Conservation (phyloP, 2,329 filamentous ascomycete genomes). For the Botrytis deweyae region DNA sequence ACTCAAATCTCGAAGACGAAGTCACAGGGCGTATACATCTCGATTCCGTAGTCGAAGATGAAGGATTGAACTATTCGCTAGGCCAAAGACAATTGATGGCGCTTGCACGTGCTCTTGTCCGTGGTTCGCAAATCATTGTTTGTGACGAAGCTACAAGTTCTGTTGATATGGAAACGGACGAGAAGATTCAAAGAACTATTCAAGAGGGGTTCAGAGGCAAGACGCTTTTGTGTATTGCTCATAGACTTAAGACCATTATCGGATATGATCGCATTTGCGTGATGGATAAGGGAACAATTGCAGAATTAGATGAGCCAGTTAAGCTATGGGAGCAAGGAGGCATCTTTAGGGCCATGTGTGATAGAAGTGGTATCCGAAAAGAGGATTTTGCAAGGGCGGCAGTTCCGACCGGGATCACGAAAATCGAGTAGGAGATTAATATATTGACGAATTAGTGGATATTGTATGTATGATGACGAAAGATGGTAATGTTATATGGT, state of each 20-base stretch:
- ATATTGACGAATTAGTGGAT: background rate
- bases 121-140: conserved; percentile 86
- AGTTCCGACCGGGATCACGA: background rate
- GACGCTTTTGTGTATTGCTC: conserved; percentile 89
- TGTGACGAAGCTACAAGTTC: conserved; percentile 94
- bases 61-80: conserved; percentile 93
- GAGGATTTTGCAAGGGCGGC: conserved; percentile 35
- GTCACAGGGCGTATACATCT: conserved; percentile 68
- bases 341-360: conserved; percentile 73
- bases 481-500: conserved; percentile 4
- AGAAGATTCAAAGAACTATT: conserved; percentile 91
- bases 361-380: conserved; percentile 53
- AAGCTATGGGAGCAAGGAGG: conserved; percentile 70
- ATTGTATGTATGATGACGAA: background rate
- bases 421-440: background rate
- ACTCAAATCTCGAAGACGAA: conserved; percentile 40
- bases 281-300: conserved; percentile 87
- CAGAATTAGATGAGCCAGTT: conserved; percentile 78
- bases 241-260: conserved; percentile 88
- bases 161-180: conserved; percentile 95
- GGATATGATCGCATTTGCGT: conserved; percentile 95
- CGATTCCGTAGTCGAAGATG: conserved; percentile 84
- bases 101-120: conserved; percentile 83
- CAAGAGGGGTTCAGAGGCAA: conserved; percentile 79
- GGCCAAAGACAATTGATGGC: conserved; percentile 96